Evolutionary conservation across 2,329 filamentous ascomycete species (phyloP).

Genomic region (Colletotrichum magnum): DNA sequence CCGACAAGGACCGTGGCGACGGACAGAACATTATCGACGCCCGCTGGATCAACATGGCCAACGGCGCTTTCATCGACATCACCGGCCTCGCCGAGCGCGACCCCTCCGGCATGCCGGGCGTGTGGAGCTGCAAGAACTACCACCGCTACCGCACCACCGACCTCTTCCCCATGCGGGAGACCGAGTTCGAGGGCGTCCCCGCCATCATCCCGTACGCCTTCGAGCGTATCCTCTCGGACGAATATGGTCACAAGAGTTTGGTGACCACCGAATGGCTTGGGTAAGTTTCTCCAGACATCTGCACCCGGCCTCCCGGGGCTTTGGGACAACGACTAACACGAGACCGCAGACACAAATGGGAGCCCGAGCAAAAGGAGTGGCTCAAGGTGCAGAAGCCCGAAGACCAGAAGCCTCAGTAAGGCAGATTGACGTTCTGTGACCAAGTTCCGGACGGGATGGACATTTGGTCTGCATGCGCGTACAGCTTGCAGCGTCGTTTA

Average conservation of each 20-base stretch:
- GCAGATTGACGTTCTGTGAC: neutral
- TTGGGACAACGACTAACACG: constrained; percentile 16
- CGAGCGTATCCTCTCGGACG: constrained; percentile 74
- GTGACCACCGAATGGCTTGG: constrained; percentile 72
- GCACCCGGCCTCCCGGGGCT: constrained; percentile 14
- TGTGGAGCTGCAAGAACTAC: constrained; percentile 85
- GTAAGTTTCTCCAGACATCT: constrained; percentile 58
- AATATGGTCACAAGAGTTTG: constrained; percentile 75
- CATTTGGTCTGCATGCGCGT: constrained; percentile 6
- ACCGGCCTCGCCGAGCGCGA: constrained; percentile 81
- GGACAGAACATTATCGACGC: constrained; percentile 87
- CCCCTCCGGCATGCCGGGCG: constrained; percentile 68
- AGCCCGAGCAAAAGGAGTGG: constrained; percentile 72
- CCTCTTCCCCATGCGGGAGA: constrained; percentile 81
- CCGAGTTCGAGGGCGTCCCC: constrained; percentile 80
- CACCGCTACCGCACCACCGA: constrained; percentile 80
- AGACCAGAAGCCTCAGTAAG: constrained; percentile 16
- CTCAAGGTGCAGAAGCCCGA: constrained; percentile 54
- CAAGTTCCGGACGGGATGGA: neutral
- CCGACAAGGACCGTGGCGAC: constrained; percentile 72
- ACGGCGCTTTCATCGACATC: constrained; percentile 87
- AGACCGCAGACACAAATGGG: constrained; percentile 71
- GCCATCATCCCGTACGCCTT: constrained; percentile 79
- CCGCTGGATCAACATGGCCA: constrained; percentile 83
- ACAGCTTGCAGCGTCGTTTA: neutral